Base-by-base conservation (phyloP, 2,329 filamentous ascomycete species). In the Penicillium olsonii region DNA sequence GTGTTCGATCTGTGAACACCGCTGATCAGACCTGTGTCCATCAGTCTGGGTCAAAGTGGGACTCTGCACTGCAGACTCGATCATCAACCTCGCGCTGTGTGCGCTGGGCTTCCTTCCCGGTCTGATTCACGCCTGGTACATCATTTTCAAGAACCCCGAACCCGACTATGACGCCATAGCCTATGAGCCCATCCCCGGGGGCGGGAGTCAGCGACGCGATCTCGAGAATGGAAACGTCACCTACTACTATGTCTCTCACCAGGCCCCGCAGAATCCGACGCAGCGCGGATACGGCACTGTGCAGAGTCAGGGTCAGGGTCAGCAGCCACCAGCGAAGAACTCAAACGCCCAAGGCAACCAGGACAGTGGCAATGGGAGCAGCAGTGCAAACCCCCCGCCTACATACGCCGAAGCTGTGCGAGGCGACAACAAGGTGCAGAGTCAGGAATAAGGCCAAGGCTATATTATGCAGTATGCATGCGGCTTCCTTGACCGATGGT, bases 71-170 rank as follows among this genome's bases (percentile, higher is more conserved):
- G 90, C 87, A 49, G 94, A 97, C 75, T 92, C 88, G 8, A 66
- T 97, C 64, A 95, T 99, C 78, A 99, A 99, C 78, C 86, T 97
- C 71, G 87, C 92, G 39, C 90, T 97, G 64, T 94, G 88, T 72
- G 69, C 84, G 45, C 83, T 92, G 18, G 88, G 87, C 63, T 90
- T 80, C 67, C 73, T 97, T 52, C 92, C 92, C 17, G 92, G 92
- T 53, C 87, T 97, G 42, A 77, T 99, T 2, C 94, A 99, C 76
- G 84, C 92, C 55, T 97, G 94, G 92, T 99, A 97, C 80, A 95
- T 97, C 73, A 96, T 99, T 73, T 83, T 89, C 64, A 87, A 89
- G 68, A 89, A 87, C 70, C 94, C 94, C 50, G 92, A 96, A 53
- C 72, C 75, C 60, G 79, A 85, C 50, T 82, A 81, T 70, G 83